These are phyloP conservation scores for Nepenthes mirabilis DNA, from an alignment of 148 eudicot species.

Conservation along the genomic window DNA sequence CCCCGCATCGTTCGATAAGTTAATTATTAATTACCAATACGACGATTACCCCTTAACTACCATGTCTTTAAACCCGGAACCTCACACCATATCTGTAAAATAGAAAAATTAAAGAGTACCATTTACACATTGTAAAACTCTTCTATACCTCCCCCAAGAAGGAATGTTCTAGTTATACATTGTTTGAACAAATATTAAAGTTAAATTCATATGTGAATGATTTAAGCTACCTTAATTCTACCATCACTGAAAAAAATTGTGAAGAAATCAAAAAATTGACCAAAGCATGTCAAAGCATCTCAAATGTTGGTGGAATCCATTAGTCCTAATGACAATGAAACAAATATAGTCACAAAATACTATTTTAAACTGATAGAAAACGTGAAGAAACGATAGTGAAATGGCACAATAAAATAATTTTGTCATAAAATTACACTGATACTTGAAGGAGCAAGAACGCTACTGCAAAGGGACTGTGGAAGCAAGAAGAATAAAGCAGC, in stretches of 20 bases:
- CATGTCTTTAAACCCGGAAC: too few species aligned
- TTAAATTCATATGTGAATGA: neutral
- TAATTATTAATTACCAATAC: too few species aligned
- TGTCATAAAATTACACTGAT: too few species aligned
- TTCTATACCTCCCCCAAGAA: neutral
- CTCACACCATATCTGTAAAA: constrained; percentile 55
- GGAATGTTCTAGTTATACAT: neutral
- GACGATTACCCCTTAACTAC: too few species aligned
- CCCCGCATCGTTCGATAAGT: too few species aligned
- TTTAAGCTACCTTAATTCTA: constrained; percentile 56
- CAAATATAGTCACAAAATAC: too few species aligned
- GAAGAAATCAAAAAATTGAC: constrained; percentile 61
- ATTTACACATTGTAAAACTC: constrained; percentile 1
- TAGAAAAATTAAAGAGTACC: neutral
- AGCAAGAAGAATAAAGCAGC: too few species aligned
- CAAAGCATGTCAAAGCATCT: constrained; percentile 62
- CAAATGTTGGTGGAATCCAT: constrained; percentile 54
- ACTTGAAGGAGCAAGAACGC: too few species aligned
- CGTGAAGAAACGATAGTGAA: too few species aligned
- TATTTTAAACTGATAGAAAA: too few species aligned
- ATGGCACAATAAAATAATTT: too few species aligned
- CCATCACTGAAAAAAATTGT: constrained; percentile 74
- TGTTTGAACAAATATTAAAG: neutral
- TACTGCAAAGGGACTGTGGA: too few species aligned
- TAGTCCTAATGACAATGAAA: neutral